Base-by-base conservation (phyloP, 2,329 filamentous ascomycete genomes). In the Orbilia ellipsospora region DNA sequence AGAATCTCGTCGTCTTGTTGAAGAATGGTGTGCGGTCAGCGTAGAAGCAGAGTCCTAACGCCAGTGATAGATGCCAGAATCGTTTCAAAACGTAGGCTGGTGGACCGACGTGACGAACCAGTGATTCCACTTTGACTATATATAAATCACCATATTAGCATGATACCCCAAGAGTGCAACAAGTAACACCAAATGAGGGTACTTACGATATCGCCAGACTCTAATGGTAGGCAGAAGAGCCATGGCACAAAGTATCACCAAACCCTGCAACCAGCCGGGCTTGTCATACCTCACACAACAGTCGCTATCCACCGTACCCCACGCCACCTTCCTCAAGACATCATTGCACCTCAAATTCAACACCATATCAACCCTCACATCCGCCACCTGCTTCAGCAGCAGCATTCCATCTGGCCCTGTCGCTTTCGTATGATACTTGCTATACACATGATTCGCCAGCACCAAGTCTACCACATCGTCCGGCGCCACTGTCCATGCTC, bases 271-370 rank as follows among this genome's bases (percentile, higher is more conserved):
- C 74, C 81, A 79, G 23, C 81, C 82, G 2, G 81, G 82, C 2
- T 78, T 77, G 7, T 80, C 79, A 78, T 87, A 86, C 10, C 81
- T 81, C 55, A 82, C 84, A 78, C 87, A 89, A 80, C 87, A 89
- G 1, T 86, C 87, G 31, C 83, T 82, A 68, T 84, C 82, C 77
- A 85, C 13, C 15, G 16, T 36, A 23, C 40, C 42, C 52, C 26
- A 51, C 57, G 57, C 59, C n/a, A 42, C 5, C 31, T 50, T 42
- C 26, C 48, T 62, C 51, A 74, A 16, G 1, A 64, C 42, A 6
- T 83, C 81, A 79, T 89, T 89, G 81, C 88, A 89, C 52, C 85
- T 84, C 28, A 85, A 81, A 72, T 87, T 87, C 59, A 89, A 83
- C 1, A 87, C 80, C 16, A 88, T 80, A 78, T 89, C 85, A 13